A percentile compares a stretch with the other conserved stretches of the same genome.
These are phyloP conservation scores for Castanea mollissima DNA, from an alignment of 306 rosid species.

Conservation along the genomic window DNA sequence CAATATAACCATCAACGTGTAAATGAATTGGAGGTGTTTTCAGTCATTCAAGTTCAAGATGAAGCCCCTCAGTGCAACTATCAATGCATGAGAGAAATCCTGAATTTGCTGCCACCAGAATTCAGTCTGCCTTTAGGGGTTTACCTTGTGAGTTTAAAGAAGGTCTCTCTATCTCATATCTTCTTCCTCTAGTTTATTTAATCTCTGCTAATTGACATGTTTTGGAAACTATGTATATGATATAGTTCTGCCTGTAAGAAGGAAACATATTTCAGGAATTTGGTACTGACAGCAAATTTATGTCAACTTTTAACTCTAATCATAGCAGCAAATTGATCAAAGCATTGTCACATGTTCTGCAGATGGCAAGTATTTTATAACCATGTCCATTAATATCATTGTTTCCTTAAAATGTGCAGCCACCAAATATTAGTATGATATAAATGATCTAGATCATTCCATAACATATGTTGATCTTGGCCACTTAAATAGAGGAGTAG, in stretches of 20 bases:
- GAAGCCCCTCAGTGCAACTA: constrained; percentile 23
- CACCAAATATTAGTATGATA: no score
- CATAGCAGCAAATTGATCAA: constrained; percentile 11
- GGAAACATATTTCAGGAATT: neutral
- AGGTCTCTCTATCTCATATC: constrained; percentile 1
- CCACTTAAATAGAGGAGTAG: no score
- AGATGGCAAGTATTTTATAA: no score
- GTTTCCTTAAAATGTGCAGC: no score
- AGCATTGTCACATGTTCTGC: no score
- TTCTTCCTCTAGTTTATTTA: neutral
- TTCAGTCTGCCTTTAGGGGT: constrained; percentile 78
- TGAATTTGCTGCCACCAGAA: constrained; percentile 61
- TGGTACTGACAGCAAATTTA: neutral
- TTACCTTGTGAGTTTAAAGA: constrained; percentile 68
- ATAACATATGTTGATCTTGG: no score
- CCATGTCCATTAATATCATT: no score
- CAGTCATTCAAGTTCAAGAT: constrained; percentile 19
- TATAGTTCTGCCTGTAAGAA: neutral
- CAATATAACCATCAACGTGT: constrained; percentile 24
- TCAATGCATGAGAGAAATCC: constrained; percentile 35
- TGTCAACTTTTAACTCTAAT: neutral
- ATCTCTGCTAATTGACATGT: neutral
- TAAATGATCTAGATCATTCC: no score
- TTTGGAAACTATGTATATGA: neutral
- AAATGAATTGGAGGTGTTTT: constrained; percentile 21